These are phyloP conservation scores for Cercospora sojina DNA, from an alignment of 2,329 filamentous ascomycete genomes.

Conservation along the genomic window DNA sequence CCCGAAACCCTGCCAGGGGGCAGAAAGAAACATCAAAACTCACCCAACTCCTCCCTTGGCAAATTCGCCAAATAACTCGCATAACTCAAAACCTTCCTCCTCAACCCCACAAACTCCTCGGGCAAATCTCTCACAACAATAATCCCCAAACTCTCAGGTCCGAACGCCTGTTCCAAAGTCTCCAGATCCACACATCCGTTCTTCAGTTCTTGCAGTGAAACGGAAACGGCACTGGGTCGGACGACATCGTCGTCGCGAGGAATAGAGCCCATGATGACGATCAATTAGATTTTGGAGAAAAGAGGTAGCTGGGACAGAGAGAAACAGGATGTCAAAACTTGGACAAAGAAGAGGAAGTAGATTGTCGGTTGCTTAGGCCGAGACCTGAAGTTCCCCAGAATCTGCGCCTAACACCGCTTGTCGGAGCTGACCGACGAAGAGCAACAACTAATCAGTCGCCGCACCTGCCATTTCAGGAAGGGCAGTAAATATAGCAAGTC, in stretches of 20 bases:
- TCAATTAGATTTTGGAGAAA: background rate
- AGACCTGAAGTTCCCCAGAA: slow-evolving; percentile 5
- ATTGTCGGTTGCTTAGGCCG: background rate
- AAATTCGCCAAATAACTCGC: slow-evolving; percentile 86
- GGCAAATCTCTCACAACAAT: slow-evolving; percentile 89
- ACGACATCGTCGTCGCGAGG: background rate
- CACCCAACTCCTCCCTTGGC: slow-evolving; percentile 61
- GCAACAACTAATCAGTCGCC: background rate
- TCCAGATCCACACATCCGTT: slow-evolving; percentile 62
- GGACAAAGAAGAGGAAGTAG: background rate
- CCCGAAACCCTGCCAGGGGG: too few species aligned
- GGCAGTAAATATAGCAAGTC: background rate
- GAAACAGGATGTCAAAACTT: background rate
- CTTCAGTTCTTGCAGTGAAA: slow-evolving; percentile 45
- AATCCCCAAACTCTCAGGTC: slow-evolving; percentile 85
- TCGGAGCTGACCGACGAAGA: slow-evolving; percentile 1
- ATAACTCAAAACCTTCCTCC: slow-evolving; percentile 75
- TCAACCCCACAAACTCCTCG: slow-evolving; percentile 65
- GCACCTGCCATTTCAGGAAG: slow-evolving; percentile 3
- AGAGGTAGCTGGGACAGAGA: background rate
- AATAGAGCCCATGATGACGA: slow-evolving; percentile 20
- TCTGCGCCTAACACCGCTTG: background rate
- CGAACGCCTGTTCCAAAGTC: slow-evolving; percentile 76
- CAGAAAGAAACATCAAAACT: slow-evolving; percentile 47
- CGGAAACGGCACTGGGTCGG: slow-evolving; percentile 43